Evolutionary conservation across 306 rosid species (phyloP), one percentile per base, ranked within the genome.

Genomic region (Sicyos edulis): DNA sequence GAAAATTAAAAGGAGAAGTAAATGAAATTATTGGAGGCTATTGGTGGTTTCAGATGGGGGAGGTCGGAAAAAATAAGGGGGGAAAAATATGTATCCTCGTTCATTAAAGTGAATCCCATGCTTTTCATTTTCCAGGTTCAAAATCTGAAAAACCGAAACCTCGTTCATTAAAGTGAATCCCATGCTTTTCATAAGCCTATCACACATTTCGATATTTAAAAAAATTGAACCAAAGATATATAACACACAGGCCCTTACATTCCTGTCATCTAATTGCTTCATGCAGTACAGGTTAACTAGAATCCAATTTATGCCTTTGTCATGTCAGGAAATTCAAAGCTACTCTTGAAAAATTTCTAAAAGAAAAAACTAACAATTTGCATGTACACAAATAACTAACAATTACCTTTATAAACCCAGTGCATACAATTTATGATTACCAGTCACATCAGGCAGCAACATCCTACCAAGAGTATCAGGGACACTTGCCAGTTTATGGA

Each of bases 401-500:
- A 44, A 6, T 66, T 44, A 7, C 17, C 4, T 66, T 45, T 12
- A 19, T 10, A 66, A 10, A 6, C 37, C 71, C 29, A 66, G 32
- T 6, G 9, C 37, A 66, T 12, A 66, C 37, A 24, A 44, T 44
- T 44, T 65, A 42, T 0, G 15, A 65, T 44, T 44, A 42, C 54
- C 54, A 40, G 70, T 64, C 53, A 42, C 29, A 2, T 64, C 16
- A 5, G 22, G 17, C 49, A 5, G 17, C 17, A 42, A 53, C 54
- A 40, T 65, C 17, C 0, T 2, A 19, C 54, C n/a, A 40, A 26
- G 29, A 26, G 70, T 63, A 37, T 37, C 26, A 34, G 68, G 45
- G 4, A 42, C 20, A 26, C 29, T 26, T 59, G 45, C 66, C 66
- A 62, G 69, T 62, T 61, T 62, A 49, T 32, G 50, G 24, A 62